A percentile compares a stretch with the other conserved stretches of the same genome.
Evolutionary conservation across 495 filamentous ascomycete species (phyloP).

Genomic region (Penicillium lagena): DNA sequence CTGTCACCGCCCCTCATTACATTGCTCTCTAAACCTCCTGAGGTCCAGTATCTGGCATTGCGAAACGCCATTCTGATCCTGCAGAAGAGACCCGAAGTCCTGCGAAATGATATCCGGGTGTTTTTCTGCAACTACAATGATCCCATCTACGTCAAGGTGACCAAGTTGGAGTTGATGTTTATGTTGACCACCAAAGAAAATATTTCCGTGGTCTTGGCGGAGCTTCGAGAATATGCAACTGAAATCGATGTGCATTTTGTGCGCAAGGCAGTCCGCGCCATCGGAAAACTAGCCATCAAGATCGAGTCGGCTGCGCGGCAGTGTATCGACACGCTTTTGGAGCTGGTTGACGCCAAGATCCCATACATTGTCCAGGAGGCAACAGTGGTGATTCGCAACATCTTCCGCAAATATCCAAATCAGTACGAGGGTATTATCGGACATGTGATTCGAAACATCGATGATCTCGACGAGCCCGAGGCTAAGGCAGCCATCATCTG

Average conservation of each 20-base stretch:
- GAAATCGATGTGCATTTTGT: constrained; percentile 99
- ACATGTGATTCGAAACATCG: constrained; percentile 90
- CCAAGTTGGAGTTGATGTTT: constrained; percentile 97
- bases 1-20: constrained; percentile 94
- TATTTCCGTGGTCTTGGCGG: constrained; percentile 90
- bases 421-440: constrained; percentile 97
- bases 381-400: constrained; percentile 98
- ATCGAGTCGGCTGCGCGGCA: constrained; percentile 87
- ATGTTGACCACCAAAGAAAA: constrained; percentile 97
- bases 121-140: constrained; percentile 99
- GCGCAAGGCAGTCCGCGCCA: constrained; percentile 93
- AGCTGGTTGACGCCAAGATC: constrained; percentile 95
- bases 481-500: constrained; percentile 99
- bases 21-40: constrained; percentile 88
- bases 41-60: constrained; percentile 94
- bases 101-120: constrained; percentile 93
- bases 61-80: constrained; percentile 92
- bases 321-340: constrained; percentile 89
- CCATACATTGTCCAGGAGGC: constrained; percentile 99
- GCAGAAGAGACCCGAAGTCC: constrained; percentile 86
- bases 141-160: constrained; percentile 99
- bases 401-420: constrained; percentile 98
- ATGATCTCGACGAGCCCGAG: constrained; percentile 97
- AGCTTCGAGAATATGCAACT: constrained; percentile 91
- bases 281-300: constrained; percentile 97